A percentile compares a stretch with the other conserved stretches of the same genome.
These are phyloP conservation scores for Boletales sp. DNA, from an alignment of 768 basidiomycete genomes.

Conservation along the genomic window DNA sequence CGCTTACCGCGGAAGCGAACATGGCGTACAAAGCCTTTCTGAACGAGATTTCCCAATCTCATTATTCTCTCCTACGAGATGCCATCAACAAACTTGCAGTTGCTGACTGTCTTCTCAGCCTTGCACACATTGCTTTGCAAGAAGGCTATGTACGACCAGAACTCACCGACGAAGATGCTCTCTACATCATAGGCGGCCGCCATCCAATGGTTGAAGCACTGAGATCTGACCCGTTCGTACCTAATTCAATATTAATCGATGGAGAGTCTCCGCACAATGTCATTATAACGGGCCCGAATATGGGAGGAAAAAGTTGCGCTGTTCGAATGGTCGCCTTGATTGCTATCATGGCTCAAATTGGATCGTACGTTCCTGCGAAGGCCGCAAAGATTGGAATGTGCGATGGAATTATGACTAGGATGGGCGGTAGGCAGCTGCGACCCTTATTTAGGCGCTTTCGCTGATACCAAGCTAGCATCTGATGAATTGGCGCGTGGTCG, in stretches of 20 bases:
- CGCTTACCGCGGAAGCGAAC: conserved; percentile 60
- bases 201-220: conserved; percentile 92
- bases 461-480: conserved; percentile 48
- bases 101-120: conserved; percentile 83
- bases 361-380: conserved; percentile 84
- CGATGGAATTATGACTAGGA: conserved; percentile 83
- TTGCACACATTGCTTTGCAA: conserved; percentile 75
- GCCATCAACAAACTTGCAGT: conserved; percentile 77
- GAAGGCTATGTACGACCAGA: conserved; percentile 75
- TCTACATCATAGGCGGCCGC: conserved; percentile 79
- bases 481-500: conserved; percentile 85
- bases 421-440: conserved; percentile 64
- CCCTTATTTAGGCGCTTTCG: neutral
- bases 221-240: conserved; percentile 77
- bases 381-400: conserved; percentile 73
- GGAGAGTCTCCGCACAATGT: conserved; percentile 49
- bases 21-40: conserved; percentile 68
- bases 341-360: conserved; percentile 80
- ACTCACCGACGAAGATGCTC: conserved; percentile 60
- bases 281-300: conserved; percentile 83
- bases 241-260: conserved; percentile 73
- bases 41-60: conserved; percentile 58
- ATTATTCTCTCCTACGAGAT: conserved; percentile 71
- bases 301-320: conserved; percentile 85
- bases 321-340: conserved; percentile 79